A percentile compares a stretch with the other conserved stretches of the same genome.
These are phyloP conservation scores for Diaporthe destruens DNA, from an alignment of 2,329 filamentous ascomycete species.

Conservation along the genomic window DNA sequence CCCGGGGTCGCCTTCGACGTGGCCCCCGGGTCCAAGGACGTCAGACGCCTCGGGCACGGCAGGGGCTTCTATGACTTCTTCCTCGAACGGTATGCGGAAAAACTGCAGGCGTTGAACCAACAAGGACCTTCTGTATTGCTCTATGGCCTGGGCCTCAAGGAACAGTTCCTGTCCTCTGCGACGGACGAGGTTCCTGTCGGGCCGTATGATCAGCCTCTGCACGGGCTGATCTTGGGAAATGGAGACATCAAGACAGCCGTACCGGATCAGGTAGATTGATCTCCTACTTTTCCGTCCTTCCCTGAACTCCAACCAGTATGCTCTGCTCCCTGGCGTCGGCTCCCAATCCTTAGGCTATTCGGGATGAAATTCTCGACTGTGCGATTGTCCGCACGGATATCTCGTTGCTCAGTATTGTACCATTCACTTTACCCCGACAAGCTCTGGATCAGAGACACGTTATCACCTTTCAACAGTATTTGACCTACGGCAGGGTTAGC, in stretches of 20 bases:
- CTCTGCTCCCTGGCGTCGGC: conserved; percentile 28
- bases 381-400: conserved; percentile 11
- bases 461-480: conserved; percentile 89
- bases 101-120: conserved; percentile 48
- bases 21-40: conserved; percentile 61
- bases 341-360: background rate
- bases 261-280: conserved; percentile 53
- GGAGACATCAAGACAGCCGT: conserved; percentile 65
- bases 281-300: conserved; percentile 58
- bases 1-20: conserved; percentile 93
- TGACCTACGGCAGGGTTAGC: conserved; percentile 70
- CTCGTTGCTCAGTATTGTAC: conserved; percentile 6
- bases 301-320: conserved; percentile 27
- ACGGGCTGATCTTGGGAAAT: conserved; percentile 81
- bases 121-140: conserved; percentile 60
- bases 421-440: conserved; percentile 48
- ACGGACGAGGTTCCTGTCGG: conserved; percentile 79
- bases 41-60: conserved; percentile 89
- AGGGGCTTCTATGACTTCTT: conserved; percentile 98
- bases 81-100: conserved; percentile 77
- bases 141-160: conserved; percentile 84
- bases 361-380: conserved; percentile 22
- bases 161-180: conserved; percentile 79
- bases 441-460: conserved; percentile 83
- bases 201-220: conserved; percentile 81